These are phyloP conservation scores for Blastobotrys peoriensis DNA, from an alignment of 805 yeast genomes.

Conservation along the genomic window DNA sequence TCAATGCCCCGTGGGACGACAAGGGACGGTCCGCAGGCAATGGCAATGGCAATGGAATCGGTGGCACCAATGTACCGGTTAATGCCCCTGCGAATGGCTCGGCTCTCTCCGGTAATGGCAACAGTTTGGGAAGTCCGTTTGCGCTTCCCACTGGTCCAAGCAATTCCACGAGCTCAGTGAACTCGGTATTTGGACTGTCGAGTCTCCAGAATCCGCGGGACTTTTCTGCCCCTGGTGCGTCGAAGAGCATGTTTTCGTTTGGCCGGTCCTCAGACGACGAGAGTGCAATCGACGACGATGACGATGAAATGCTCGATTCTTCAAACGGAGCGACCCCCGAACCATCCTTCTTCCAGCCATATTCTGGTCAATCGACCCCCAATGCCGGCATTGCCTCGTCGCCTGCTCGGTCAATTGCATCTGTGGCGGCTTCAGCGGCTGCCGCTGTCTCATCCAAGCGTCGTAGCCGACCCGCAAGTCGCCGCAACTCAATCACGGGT, in stretches of 20 bases:
- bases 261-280: not conserved
- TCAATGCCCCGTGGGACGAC: not conserved
- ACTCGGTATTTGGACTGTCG: not conserved
- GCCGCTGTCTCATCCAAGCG: not conserved
- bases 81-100: not conserved
- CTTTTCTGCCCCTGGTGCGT: not conserved
- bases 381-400: not conserved
- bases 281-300: not conserved
- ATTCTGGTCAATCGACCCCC: not conserved
- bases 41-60: not conserved
- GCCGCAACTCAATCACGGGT: not conserved
- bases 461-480: not conserved
- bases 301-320: not conserved
- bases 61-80: not conserved
- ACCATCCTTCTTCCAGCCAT: not conserved
- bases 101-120: not conserved
- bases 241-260: not conserved
- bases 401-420: not conserved
- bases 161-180: not conserved
- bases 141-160: not conserved
- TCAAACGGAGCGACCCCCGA: not conserved
- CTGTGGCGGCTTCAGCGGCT: not conserved
- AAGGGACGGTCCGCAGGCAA: not conserved
- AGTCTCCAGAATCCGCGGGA: too few relatives aligned
- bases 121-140: not conserved